Conservation (phyloP, 352 stramenopile species). For the Phytophthora nicotianae region DNA sequence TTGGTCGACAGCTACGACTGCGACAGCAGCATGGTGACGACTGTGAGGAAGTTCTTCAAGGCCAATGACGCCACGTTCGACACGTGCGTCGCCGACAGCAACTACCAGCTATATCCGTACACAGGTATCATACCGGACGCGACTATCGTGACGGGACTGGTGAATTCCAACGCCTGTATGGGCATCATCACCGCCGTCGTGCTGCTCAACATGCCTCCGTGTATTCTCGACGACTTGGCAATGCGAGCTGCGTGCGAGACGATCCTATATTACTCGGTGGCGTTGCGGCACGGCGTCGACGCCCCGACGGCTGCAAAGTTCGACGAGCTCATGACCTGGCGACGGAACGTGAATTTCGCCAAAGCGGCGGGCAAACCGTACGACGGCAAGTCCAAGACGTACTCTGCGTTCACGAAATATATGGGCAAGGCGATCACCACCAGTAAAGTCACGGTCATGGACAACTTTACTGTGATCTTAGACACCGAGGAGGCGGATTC, state of each 20-base stretch:
- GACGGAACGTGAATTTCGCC: slow-evolving; percentile 55
- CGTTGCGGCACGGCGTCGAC: slow-evolving; percentile 32
- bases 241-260: slow-evolving; percentile 66
- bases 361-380: slow-evolving; percentile 49
- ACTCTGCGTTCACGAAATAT: slow-evolving; percentile 51
- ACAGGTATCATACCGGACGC: slow-evolving; percentile 50
- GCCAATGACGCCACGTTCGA: slow-evolving; percentile 58
- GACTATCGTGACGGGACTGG: slow-evolving; percentile 42
- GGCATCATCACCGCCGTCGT: slow-evolving; percentile 50
- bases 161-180: slow-evolving; percentile 55
- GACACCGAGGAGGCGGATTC: slow-evolving; percentile 28
- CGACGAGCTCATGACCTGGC: slow-evolving; percentile 59
- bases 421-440: slow-evolving; percentile 38
- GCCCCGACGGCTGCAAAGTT: slow-evolving; percentile 49
- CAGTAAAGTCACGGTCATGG: slow-evolving; percentile 49
- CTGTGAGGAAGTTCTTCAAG: slow-evolving; percentile 49
- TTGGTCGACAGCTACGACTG: slow-evolving; percentile 55
- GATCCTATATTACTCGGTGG: slow-evolving; percentile 63
- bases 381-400: slow-evolving; percentile 54
- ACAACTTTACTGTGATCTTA: slow-evolving; percentile 48
- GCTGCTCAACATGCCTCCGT: slow-evolving; percentile 52
- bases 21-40: slow-evolving; percentile 38
- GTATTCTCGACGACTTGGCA: slow-evolving; percentile 52
- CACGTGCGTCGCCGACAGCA: slow-evolving; percentile 49
- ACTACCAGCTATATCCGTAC: slow-evolving; percentile 70